Conservation (phyloP, 495 filamentous ascomycete species). For the Hypoxylon trugodes region DNA sequence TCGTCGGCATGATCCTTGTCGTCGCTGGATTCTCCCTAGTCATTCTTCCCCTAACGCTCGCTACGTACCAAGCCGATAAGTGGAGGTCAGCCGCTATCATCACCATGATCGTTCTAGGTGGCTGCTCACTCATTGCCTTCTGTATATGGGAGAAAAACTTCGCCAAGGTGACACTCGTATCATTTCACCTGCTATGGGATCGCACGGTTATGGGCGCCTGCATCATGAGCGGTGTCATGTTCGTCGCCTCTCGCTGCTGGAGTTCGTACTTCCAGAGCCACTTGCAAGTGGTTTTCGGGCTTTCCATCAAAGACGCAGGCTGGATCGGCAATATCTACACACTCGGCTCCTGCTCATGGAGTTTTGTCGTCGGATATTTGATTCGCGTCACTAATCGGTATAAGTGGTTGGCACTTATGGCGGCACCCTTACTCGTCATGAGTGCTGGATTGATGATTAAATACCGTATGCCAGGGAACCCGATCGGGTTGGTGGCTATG, state of each 20-base stretch:
- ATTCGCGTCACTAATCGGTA: slow-evolving; percentile 60
- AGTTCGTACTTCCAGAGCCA: slow-evolving; percentile 62
- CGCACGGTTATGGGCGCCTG: slow-evolving; percentile 62
- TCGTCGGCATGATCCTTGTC: slow-evolving; percentile 60
- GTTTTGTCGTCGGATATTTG: slow-evolving; percentile 54
- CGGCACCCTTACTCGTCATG: slow-evolving; percentile 65
- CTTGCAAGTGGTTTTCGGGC: slow-evolving; percentile 63
- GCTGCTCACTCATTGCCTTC: slow-evolving; percentile 62
- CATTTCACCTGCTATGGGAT: slow-evolving; percentile 57
- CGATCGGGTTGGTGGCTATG: slow-evolving; percentile 69
- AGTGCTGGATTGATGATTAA: slow-evolving; percentile 71
- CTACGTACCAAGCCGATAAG: slow-evolving; percentile 41
- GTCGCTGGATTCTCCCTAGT: slow-evolving; percentile 66
- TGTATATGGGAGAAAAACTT: slow-evolving; percentile 65
- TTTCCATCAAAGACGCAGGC: slow-evolving; percentile 52
- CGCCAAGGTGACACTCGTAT: slow-evolving; percentile 61
- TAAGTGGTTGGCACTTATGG: slow-evolving; percentile 52
- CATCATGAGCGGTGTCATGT: slow-evolving; percentile 57
- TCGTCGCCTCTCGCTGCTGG: slow-evolving; percentile 62
- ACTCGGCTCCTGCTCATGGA: slow-evolving; percentile 55
- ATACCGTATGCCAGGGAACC: slow-evolving; percentile 59
- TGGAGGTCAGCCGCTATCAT: slow-evolving; percentile 65
- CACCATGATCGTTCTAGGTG: slow-evolving; percentile 63
- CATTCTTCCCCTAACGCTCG: slow-evolving; percentile 67
- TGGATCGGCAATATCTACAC: slow-evolving; percentile 56